Percentiles rank a stretch among this genome's conserved stretches.
phyloP scores from a whole-genome alignment of 1,284 basidiomycete species.

The Stygiomarasmius scandens region DNA sequence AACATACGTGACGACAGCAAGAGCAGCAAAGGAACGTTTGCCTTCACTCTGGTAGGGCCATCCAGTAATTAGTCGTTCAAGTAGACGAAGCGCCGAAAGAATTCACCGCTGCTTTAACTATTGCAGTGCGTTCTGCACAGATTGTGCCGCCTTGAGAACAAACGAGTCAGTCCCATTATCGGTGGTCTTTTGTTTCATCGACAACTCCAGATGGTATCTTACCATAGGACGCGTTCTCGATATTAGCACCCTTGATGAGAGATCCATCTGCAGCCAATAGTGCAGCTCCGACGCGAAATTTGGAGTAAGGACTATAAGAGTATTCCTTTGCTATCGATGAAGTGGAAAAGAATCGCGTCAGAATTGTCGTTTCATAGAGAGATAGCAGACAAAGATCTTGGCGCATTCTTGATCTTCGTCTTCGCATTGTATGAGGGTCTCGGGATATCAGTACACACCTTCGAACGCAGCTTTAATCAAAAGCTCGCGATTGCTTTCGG shows the following conservation, averaged over 20 bases:
- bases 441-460: too few species aligned
- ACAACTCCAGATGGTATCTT: too few species aligned
- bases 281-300: constrained; percentile 74
- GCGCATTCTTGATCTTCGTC: neutral
- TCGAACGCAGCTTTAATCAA: constrained; percentile 47
- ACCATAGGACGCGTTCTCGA: constrained; percentile 79
- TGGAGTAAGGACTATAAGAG: constrained; percentile 64
- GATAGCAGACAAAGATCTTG: neutral
- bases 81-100: neutral
- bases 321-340: constrained; percentile 45
- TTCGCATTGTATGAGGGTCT: neutral
- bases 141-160: constrained; percentile 53
- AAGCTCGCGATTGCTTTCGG: constrained; percentile 34
- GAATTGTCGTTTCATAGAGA: neutral
- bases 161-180: too few species aligned
- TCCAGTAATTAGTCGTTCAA: too few species aligned
- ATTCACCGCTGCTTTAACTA: constrained; percentile 71
- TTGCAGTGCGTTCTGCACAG: constrained; percentile 76
- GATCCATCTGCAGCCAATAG: constrained; percentile 56
- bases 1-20: constrained; percentile 63
- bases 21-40: constrained; percentile 51
- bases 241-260: constrained; percentile 68
- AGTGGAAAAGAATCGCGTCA: neutral
- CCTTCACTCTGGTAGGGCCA: constrained; percentile 57
- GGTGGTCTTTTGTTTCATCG: neutral